phyloP scores from a whole-genome alignment of 2,329 filamentous ascomycete genomes.

The Hypoxylon sp. region DNA sequence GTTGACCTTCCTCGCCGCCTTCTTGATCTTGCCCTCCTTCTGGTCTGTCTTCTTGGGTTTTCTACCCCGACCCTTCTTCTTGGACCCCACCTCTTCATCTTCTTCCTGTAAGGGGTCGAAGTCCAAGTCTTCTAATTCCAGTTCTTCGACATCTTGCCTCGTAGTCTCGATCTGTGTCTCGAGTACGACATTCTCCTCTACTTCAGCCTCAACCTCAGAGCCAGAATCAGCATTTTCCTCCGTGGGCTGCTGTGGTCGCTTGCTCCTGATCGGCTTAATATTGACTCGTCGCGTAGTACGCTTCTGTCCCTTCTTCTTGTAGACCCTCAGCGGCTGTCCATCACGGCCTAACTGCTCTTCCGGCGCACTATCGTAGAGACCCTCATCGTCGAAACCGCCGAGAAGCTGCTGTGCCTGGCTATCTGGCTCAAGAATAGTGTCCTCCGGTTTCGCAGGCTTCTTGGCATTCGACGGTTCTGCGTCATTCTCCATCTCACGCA shows the following conservation, averaged over 20 bases:
- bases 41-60: conserved; percentile 50
- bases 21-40: conserved; percentile 65
- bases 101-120: conserved; percentile 57
- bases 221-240: conserved; percentile 56
- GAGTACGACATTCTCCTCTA: conserved; percentile 59
- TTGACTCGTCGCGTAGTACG: conserved; percentile 79
- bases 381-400: conserved; percentile 76
- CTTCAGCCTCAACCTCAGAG: conserved; percentile 57
- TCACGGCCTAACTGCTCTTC: conserved; percentile 66
- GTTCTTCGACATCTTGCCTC: conserved; percentile 52
- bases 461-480: conserved; percentile 41
- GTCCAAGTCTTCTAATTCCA: conserved; percentile 58
- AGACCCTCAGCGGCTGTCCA: conserved; percentile 73
- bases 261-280: conserved; percentile 69
- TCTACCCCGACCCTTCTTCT: conserved; percentile 48
- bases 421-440: conserved; percentile 62
- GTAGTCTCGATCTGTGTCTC: conserved; percentile 58
- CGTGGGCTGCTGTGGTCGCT: conserved; percentile 60
- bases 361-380: conserved; percentile 69
- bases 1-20: conserved; percentile 72
- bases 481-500: conserved; percentile 78
- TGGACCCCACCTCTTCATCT: conserved; percentile 53
- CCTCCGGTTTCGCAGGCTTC: conserved; percentile 48
- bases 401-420: conserved; percentile 63
- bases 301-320: conserved; percentile 89